Percentiles rank a stretch among this genome's conserved stretches.
Conservation (phyloP, 805 yeast species). For the Suhomyces xylopsoci region DNA sequence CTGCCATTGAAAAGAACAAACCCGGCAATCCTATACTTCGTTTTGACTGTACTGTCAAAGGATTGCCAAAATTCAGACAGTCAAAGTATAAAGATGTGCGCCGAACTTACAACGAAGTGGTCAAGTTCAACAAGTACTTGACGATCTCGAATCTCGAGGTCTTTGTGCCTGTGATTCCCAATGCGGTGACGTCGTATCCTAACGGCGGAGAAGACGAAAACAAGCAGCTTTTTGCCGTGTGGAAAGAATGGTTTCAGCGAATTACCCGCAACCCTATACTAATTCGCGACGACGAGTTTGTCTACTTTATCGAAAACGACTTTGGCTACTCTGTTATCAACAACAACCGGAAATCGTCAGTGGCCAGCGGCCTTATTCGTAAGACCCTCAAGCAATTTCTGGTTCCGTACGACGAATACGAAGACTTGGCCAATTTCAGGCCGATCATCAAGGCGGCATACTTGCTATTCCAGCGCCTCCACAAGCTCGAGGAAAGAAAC, state of each 20-base stretch:
- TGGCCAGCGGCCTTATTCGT: constrained; percentile 83
- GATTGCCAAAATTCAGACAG: constrained; percentile 75
- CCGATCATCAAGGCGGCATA: constrained; percentile 82
- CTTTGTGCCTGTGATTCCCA: constrained; percentile 87
- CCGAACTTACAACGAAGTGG: constrained; percentile 76
- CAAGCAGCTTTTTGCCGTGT: constrained; percentile 48
- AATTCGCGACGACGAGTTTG: constrained; percentile 82
- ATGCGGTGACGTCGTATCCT: constrained; percentile 72
- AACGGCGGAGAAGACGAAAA: constrained; percentile 81
- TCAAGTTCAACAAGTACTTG: constrained; percentile 71
- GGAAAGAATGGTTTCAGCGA: constrained; percentile 87
- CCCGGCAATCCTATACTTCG: constrained; percentile 76
- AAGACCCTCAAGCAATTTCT: constrained; percentile 88
- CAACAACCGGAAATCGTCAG: constrained; percentile 50
- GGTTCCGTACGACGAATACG: constrained; percentile 86
- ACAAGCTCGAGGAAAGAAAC: constrained; percentile 49
- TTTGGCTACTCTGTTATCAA: constrained; percentile 62
- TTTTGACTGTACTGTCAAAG: constrained; percentile 52
- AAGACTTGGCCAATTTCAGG: constrained; percentile 77
- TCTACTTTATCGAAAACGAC: constrained; percentile 78
- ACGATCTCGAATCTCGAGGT: constrained; percentile 84
- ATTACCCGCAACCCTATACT: constrained; percentile 73
- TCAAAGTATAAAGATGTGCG: constrained; percentile 67
- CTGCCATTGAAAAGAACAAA: constrained; percentile 67
- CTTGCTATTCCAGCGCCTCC: constrained; percentile 53